Conservation (phyloP, 345 rosid species). For the Durio zibethinus region DNA sequence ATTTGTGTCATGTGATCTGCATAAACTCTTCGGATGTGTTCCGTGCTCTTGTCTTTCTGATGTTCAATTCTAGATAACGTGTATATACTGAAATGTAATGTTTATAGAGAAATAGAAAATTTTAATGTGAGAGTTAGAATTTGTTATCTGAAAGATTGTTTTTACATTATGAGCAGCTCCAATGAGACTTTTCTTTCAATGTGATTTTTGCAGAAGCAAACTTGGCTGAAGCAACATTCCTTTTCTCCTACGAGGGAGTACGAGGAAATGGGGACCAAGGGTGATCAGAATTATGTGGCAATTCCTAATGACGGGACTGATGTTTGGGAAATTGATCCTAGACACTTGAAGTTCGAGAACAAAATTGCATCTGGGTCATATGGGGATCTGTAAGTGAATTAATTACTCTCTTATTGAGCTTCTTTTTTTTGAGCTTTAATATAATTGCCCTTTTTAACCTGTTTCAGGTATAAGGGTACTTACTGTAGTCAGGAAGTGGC, state of each 20-base stretch:
- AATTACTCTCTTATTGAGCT: not conserved
- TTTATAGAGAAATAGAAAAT: not conserved
- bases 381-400: conserved; percentile 83
- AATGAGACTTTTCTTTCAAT: conserved; percentile 7
- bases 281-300: conserved; percentile 48
- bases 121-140: not conserved
- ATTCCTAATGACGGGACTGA: conserved; percentile 94
- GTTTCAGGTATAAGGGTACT: conserved; percentile 81
- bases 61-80: not conserved
- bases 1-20: not conserved
- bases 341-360: conserved; percentile 60
- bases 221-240: conserved; percentile 49
- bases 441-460: conserved; percentile 11
- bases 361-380: conserved; percentile 96
- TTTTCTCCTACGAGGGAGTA: conserved; percentile 49
- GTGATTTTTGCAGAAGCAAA: conserved; percentile 43
- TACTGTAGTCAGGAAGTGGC: conserved; percentile 97
- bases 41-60: not conserved
- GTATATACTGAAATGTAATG: not conserved
- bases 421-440: not conserved
- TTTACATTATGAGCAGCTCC: not conserved
- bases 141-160: not conserved
- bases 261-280: conserved; percentile 30
- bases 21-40: not conserved
- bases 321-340: conserved; percentile 92